phyloP scores from a whole-genome alignment of 768 basidiomycete genomes.

The Dendrothele bispora region DNA sequence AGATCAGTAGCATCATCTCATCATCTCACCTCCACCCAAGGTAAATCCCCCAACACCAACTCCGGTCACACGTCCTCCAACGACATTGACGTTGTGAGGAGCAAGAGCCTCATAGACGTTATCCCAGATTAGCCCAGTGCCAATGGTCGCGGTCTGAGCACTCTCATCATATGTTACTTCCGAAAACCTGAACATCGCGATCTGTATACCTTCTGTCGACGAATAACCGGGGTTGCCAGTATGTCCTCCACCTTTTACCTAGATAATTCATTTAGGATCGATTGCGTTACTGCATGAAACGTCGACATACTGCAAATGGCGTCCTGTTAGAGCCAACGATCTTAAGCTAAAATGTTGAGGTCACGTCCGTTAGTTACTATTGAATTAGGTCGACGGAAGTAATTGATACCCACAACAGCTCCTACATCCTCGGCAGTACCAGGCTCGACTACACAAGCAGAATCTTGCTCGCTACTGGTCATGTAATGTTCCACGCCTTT shows the following conservation, averaged over 20 bases:
- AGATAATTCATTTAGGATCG: no score
- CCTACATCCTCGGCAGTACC: conserved; percentile 51
- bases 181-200: conserved; percentile 51
- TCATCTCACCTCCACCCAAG: conserved; percentile 44
- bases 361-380: no score
- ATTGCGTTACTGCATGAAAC: no score
- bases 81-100: conserved; percentile 35
- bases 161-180: conserved; percentile 41
- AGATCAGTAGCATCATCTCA: no score
- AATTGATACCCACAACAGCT: conserved; percentile 45
- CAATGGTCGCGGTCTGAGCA: conserved; percentile 40
- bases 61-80: conserved; percentile 43
- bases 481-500: conserved; percentile 53
- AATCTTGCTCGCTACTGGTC: conserved; percentile 41
- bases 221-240: conserved; percentile 55
- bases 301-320: conserved; percentile 15
- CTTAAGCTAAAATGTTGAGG: no score
- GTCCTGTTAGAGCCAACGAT: conserved; percentile 5
- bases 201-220: conserved; percentile 60
- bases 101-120: conserved; percentile 49
- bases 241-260: conserved; percentile 69
- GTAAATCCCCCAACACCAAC: conserved; percentile 43
- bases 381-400: no score
- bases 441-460: conserved; percentile 60
- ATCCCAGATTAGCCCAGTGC: conserved; percentile 62